These are phyloP conservation scores for Colletotrichum liaoningense DNA, from an alignment of 2,329 filamentous ascomycete genomes.

Conservation along the genomic window DNA sequence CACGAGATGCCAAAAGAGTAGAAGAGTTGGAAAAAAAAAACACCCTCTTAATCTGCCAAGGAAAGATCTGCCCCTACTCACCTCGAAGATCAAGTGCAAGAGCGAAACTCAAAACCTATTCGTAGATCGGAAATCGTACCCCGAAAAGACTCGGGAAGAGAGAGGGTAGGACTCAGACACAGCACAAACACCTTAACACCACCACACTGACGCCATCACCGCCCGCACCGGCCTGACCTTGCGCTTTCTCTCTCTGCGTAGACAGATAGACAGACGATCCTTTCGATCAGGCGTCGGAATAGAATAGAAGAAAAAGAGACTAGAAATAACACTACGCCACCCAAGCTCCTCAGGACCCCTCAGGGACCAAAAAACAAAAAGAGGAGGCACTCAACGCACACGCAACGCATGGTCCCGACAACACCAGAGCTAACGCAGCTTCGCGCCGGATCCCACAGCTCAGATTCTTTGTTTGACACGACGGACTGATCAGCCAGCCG, in stretches of 20 bases:
- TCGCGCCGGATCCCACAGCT: neutral
- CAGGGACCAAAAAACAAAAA: no score
- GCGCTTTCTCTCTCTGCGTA: neutral
- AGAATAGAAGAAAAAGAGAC: neutral
- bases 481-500: slow-evolving; percentile 12
- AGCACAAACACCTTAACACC: neutral
- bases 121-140: no score
- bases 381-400: neutral
- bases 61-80: no score
- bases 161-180: neutral
- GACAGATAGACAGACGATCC: neutral
- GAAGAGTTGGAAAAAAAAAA: no score
- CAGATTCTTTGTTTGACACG: slow-evolving; percentile 29
- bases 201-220: neutral
- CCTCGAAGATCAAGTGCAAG: no score
- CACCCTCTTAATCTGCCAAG: no score
- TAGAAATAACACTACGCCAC: no score
- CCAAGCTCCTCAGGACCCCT: no score
- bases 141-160: neutral
- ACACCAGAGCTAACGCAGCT: neutral
- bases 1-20: no score
- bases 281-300: neutral
- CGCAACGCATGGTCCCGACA: neutral
- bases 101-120: no score
- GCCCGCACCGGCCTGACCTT: neutral